A percentile compares a stretch with the other conserved stretches of the same genome.
These are phyloP conservation scores for Globisporangium megalacanthum DNA, from an alignment of 352 stramenopile species.

Conservation along the genomic window DNA sequence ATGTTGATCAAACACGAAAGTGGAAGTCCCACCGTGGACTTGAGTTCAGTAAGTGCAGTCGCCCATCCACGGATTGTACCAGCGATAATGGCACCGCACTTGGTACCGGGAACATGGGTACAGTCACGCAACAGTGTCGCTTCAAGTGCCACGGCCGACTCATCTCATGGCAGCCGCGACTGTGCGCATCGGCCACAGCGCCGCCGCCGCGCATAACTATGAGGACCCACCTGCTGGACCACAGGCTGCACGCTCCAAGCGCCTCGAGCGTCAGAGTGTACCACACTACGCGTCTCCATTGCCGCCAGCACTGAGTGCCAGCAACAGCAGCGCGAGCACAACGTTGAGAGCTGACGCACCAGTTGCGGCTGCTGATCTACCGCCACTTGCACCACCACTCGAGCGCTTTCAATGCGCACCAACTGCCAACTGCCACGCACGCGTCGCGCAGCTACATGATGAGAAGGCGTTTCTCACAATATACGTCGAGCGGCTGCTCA, in stretches of 20 bases:
- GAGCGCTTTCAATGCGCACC: conserved; percentile 15
- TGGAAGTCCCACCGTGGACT: background rate
- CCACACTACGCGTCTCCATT: background rate
- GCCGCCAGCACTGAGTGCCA: background rate
- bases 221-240: conserved; percentile 12
- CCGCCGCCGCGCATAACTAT: conserved; percentile 27
- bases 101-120: too few relatives aligned
- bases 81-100: background rate
- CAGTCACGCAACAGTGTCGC: too few relatives aligned
- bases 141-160: too few relatives aligned
- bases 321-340: background rate
- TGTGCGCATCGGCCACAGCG: conserved; percentile 13
- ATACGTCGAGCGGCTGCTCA: conserved; percentile 63
- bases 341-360: background rate
- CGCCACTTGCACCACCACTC: background rate
- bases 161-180: background rate
- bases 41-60: background rate
- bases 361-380: background rate
- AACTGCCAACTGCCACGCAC: conserved; percentile 23
- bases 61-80: conserved; percentile 1
- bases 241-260: conserved; percentile 17
- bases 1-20: background rate
- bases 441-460: conserved; percentile 39
- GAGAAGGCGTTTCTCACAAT: conserved; percentile 61
- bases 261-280: conserved; percentile 9